Base-by-base conservation (phyloP, 371 early-diverging fungal genomes). In the Mortierella sp. region DNA sequence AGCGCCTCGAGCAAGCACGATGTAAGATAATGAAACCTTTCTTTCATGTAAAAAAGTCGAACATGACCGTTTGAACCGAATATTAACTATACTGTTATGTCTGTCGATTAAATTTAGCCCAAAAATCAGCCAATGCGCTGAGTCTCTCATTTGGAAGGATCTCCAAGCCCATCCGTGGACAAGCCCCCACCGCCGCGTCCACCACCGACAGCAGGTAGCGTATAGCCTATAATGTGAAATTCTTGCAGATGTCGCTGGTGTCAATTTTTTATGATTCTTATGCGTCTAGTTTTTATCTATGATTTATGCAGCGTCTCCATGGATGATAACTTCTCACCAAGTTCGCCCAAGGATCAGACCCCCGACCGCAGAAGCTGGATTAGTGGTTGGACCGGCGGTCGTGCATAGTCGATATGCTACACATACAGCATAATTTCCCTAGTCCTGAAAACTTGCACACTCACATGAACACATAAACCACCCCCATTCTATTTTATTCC, bases 101-200 rank as follows among this genome's bases (percentile, higher is more conserved):
- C 26, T 22, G 15, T 12, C 19, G 17, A 43, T 17, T 13, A n/a
- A n/a, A 43, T 19, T 43, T 75, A 82, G 84, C 86, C 4, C 86
- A 89, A 85, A 86, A 87, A 70, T 83, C 89, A 45, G 87, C 90
- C n/a, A n/a, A n/a, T n/a, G n/a, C n/a, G n/a, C n/a, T n/a, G 51
- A 73, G 86, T 60, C 78, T 96, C 62, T 90, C 88, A 85, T 96
- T 95, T 70, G 93, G 94, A 66, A 87, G 96, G 56, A 95, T 98
- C 70, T 96, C 96, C 71, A 97, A 97, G 85, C 98, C 98, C 34
- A 84, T 98, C 64, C 90, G 97, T 60, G 98, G 98, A 37, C 94
- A 96, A 32, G 91, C 58, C 15, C 56, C 65, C 49, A n/a, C n/a
- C n/a, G n/a, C n/a, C n/a, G n/a, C n/a, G n/a, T 56, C 68, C 4